Percentiles rank a stretch among this genome's conserved stretches.
These are phyloP conservation scores for Eimeria zaria DNA, from an alignment of 169 alveolate species.

Conservation along the genomic window DNA sequence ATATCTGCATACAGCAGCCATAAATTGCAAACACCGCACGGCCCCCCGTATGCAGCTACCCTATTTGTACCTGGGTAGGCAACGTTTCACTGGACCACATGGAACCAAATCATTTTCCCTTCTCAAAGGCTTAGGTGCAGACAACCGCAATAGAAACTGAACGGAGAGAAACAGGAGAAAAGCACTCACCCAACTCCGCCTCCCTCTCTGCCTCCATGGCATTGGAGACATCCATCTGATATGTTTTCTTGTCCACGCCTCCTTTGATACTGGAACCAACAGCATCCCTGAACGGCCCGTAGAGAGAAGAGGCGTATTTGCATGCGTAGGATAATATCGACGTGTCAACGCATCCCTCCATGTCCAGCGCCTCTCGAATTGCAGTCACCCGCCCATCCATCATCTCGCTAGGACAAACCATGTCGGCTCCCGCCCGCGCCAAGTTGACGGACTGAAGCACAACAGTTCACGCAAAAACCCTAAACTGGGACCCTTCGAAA, in stretches of 20 bases:
- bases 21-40: background rate
- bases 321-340: slow-evolving; percentile 92
- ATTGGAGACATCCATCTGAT: slow-evolving; percentile 90
- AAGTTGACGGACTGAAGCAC: slow-evolving; percentile 87
- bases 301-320: slow-evolving; percentile 92
- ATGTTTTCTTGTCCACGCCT: slow-evolving; percentile 90
- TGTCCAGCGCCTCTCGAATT: slow-evolving; percentile 90
- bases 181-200: slow-evolving; percentile 76
- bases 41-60: background rate
- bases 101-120: background rate
- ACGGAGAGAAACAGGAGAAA: background rate
- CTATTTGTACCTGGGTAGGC: background rate
- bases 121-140: background rate
- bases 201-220: slow-evolving; percentile 82
- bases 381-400: slow-evolving; percentile 94
- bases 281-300: slow-evolving; percentile 95
- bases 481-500: background rate
- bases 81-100: background rate
- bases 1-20: slow-evolving; percentile 84
- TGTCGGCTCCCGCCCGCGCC: slow-evolving; percentile 93
- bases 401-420: slow-evolving; percentile 95
- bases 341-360: slow-evolving; percentile 85
- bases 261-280: slow-evolving; percentile 90
- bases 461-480: background rate
- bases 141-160: background rate